These are phyloP conservation scores for Wickerhamomyces queroliae DNA, from an alignment of 805 yeast species.

Conservation along the genomic window DNA sequence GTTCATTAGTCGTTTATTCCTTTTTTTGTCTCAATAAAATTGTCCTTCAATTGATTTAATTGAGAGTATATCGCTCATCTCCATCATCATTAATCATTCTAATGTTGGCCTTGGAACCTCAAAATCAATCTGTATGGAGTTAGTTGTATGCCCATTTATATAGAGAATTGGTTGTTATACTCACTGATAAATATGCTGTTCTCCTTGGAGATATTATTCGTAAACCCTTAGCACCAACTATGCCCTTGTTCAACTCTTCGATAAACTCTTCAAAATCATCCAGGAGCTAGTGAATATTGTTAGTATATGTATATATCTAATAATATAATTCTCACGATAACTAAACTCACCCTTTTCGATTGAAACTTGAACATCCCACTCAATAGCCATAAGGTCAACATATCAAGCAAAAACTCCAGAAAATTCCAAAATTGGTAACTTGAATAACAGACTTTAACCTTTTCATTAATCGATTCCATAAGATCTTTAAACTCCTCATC, in stretches of 20 bases:
- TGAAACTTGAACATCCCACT: conserved; percentile 30
- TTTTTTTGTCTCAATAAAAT: too few relatives aligned
- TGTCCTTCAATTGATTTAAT: too few relatives aligned
- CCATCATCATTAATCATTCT: not conserved
- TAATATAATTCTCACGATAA: too few relatives aligned
- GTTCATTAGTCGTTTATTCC: not conserved
- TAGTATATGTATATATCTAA: conserved; percentile 1
- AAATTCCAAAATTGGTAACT: conserved; percentile 34
- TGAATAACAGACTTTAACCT: conserved; percentile 33
- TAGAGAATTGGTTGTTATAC: conserved; percentile 11
- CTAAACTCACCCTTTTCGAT: conserved; percentile 10
- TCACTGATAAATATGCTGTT: conserved; percentile 48
- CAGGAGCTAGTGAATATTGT: conserved; percentile 23
- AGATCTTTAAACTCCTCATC: conserved; percentile 35
- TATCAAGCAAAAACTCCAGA: conserved; percentile 30
- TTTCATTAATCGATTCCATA: conserved; percentile 37
- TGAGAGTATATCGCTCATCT: too few relatives aligned
- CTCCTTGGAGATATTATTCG: conserved; percentile 43
- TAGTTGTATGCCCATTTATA: not conserved
- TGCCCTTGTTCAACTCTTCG: conserved; percentile 22
- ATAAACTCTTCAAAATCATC: conserved; percentile 39
- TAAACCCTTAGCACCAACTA: conserved; percentile 22
- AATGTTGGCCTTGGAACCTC: conserved; percentile 39
- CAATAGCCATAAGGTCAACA: conserved; percentile 35
- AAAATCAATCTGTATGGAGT: conserved; percentile 35